These are phyloP conservation scores for Thalassia testudinum DNA, from an alignment of 116 monocot species.

Conservation along the genomic window DNA sequence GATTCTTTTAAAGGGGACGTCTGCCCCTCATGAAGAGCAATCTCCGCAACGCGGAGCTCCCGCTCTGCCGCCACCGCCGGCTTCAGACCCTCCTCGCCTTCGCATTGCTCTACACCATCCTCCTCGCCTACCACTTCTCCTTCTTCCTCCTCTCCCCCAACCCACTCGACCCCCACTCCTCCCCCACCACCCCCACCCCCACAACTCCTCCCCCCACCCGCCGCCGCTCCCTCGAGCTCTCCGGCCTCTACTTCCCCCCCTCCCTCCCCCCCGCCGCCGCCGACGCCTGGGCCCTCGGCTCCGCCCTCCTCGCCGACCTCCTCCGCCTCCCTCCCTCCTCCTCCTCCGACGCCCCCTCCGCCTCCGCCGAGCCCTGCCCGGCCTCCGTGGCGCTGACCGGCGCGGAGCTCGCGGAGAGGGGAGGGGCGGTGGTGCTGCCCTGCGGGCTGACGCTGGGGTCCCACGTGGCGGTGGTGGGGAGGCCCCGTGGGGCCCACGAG, in stretches of 20 bases:
- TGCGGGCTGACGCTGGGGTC: conserved; percentile 78
- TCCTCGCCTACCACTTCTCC: conserved; percentile 9
- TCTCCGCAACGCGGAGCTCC: too few species aligned
- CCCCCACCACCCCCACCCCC: background rate
- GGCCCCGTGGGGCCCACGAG: conserved; percentile 37
- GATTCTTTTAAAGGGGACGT: too few species aligned
- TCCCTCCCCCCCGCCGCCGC: conserved; percentile 19
- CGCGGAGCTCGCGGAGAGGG: conserved; percentile 17
- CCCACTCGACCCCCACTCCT: background rate
- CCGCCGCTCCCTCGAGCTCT: conserved; percentile 10
- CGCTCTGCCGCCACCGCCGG: background rate
- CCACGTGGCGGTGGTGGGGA: conserved; percentile 51
- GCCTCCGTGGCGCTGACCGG: conserved; percentile 26
- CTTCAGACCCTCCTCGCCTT: conserved; percentile 1
- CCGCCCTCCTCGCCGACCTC: conserved; percentile 19
- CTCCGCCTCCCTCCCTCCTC: background rate
- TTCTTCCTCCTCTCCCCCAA: background rate
- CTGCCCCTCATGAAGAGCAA: too few species aligned
- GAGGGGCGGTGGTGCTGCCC: conserved; percentile 39
- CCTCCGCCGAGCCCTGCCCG: conserved; percentile 23
- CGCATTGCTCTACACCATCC: conserved; percentile 2
- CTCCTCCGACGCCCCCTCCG: background rate
- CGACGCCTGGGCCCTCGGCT: conserved; percentile 22
- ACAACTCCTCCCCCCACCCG: background rate
- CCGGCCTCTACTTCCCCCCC: background rate